Base-by-base conservation (phyloP, 768 basidiomycete genomes). In the Boletus edulis region DNA sequence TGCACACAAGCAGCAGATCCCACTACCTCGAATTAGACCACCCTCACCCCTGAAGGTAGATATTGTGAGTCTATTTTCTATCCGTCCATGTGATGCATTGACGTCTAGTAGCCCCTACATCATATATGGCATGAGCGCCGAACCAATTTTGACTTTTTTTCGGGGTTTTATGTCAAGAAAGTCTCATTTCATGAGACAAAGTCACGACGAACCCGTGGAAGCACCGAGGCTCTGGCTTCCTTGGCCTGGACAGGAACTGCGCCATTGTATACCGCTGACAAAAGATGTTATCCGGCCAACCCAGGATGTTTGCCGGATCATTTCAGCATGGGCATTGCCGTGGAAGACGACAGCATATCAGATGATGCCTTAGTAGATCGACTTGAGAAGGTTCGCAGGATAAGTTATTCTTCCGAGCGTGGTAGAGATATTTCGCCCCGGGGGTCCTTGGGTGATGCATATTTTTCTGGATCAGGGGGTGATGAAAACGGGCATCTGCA, bases 351-450 rank as follows among this genome's bases (percentile, higher is more conserved):
- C 27, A 75, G 67, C 17, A 70, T 81, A 46, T 73, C 80, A 3
- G 80, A 83, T 62, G 81, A 81, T 58, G 75, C 70, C 35, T 68
- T 83, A 12, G 73, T 83, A 7, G 69, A 76, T 46, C 72, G 72
- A 45, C 70, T 83, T 24, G 81, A 83, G 62, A 66, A 67, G 20
- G 76, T 81, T 58, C 68, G 76, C 31, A 64, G 57, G 62, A 63
- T 66, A 58, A 22, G 51, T 31, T 32, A 35, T 18, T 27, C 49
- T 31, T 43, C 31, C 4, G 51, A 54, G 3, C 15, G 6, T 17
- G 13, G 24, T 8, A 35, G 20, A 32, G 45, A 51, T 1, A 14
- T n/a, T 42, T 49, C 22, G 3, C 41, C 44, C 39, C 48, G 44
- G 18, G 46, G 13, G 8, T 38, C 39, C 12, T 20, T 44, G 9